Evolutionary conservation across 78 protist genomes (phyloP).

Genomic region (Speleostelium caveatum): DNA sequence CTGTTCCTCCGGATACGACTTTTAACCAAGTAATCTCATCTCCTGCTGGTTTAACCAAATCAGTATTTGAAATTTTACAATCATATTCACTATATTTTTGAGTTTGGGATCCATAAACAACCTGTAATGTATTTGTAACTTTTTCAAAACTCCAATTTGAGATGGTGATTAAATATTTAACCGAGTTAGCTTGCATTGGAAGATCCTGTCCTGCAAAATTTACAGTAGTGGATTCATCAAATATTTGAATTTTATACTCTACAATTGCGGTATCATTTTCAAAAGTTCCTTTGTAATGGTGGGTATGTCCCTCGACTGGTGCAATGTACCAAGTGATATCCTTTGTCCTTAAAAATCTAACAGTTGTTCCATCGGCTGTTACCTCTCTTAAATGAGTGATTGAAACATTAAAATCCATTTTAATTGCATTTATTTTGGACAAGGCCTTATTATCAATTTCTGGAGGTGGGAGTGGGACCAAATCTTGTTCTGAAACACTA

Average conservation of each 20-base stretch:
- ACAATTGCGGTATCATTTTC: background rate
- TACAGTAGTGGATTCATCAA: background rate
- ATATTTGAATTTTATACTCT: background rate
- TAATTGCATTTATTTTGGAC: background rate
- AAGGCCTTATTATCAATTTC: background rate
- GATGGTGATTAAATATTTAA: conserved; percentile 25
- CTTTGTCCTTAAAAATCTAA: background rate
- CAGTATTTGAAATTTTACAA: background rate
- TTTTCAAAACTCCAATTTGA: background rate
- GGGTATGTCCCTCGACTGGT: background rate
- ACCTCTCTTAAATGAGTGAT: conserved; percentile 24
- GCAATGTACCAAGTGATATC: conserved; percentile 21
- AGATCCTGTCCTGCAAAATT: conserved; percentile 38
- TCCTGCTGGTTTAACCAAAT: background rate
- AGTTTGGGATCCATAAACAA: background rate
- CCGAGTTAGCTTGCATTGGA: conserved; percentile 24
- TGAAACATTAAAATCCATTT: background rate
- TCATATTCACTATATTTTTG: background rate
- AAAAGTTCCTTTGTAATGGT: conserved; percentile 18
- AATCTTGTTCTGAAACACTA: background rate
- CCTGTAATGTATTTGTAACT: background rate
- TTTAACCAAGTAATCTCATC: background rate
- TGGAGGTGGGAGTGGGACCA: background rate
- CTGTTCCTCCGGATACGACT: background rate
- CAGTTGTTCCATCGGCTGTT: background rate